phyloP scores from a whole-genome alignment of 1,284 basidiomycete species.

The Inonotus obliquus region DNA sequence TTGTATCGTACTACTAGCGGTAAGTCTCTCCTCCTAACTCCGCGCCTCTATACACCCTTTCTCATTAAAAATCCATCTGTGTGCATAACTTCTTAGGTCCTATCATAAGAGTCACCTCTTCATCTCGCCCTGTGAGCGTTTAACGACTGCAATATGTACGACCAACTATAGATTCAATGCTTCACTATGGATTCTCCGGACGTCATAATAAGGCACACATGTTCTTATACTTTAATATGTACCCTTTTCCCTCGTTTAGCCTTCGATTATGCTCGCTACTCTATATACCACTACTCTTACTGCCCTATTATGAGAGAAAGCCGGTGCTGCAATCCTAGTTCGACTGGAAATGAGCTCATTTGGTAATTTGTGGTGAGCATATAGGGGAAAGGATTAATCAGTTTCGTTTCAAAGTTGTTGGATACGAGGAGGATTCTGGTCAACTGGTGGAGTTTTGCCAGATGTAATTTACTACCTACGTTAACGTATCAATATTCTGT shows the following conservation, averaged over 20 bases:
- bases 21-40: slow-evolving; percentile 39
- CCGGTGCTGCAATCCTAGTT: too few relatives aligned
- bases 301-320: not conserved
- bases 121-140: not conserved
- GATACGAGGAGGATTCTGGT: too few relatives aligned
- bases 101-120: not conserved
- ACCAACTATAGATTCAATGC: not conserved
- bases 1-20: slow-evolving; percentile 88
- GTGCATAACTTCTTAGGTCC: not conserved
- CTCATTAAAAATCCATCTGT: not conserved
- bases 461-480: too few relatives aligned
- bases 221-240: slow-evolving; percentile 17
- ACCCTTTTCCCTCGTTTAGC: not conserved
- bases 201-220: not conserved
- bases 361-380: too few relatives aligned
- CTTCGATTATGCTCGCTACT: not conserved
- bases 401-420: too few relatives aligned
- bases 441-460: too few relatives aligned
- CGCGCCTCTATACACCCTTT: not conserved
- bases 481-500: too few relatives aligned
- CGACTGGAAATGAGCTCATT: not conserved
- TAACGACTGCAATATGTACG: not conserved
- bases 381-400: too few relatives aligned
- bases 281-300: not conserved
- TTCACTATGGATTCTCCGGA: slow-evolving; percentile 4